Percentiles rank a stretch among this genome's conserved stretches.
Conservation (phyloP, 2,329 filamentous ascomycete genomes). For the Podosphaera xanthii region DNA sequence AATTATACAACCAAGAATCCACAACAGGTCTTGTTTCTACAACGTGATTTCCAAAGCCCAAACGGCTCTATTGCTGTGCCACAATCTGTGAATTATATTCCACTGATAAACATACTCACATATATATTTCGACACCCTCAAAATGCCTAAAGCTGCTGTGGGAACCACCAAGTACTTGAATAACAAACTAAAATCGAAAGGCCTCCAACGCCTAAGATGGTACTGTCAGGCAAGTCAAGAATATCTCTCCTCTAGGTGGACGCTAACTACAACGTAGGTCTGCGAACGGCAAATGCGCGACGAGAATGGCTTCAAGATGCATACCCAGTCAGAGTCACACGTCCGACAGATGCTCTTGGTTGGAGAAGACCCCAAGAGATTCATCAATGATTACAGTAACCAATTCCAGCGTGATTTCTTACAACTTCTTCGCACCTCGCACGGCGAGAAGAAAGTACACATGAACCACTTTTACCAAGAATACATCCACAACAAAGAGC, state of each 20-base stretch:
- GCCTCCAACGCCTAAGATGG: conserved; percentile 63
- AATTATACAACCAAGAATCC: too few species aligned
- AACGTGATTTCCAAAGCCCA: too few species aligned
- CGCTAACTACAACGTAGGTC: conserved; percentile 24
- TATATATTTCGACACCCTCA: conserved; percentile 16
- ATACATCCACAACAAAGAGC: conserved; percentile 70
- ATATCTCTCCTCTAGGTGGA: background rate
- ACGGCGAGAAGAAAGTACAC: conserved; percentile 75
- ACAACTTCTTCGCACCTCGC: conserved; percentile 52
- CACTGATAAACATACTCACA: too few species aligned
- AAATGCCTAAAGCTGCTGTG: conserved; percentile 79
- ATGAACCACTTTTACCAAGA: conserved; percentile 91
- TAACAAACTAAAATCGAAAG: conserved; percentile 76
- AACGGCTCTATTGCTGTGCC: too few species aligned
- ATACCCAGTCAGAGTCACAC: conserved; percentile 73
- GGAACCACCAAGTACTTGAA: conserved; percentile 75
- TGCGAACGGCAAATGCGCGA: conserved; percentile 61
- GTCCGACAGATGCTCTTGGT: conserved; percentile 76
- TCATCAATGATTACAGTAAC: conserved; percentile 59
- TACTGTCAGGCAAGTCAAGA: conserved; percentile 46
- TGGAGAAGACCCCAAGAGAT: conserved; percentile 67
- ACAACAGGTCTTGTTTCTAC: too few species aligned
- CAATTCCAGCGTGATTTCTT: conserved; percentile 69
- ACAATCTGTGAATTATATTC: too few species aligned
- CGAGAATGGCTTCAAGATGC: conserved; percentile 81